These are phyloP conservation scores for Camellia sinensis DNA, from an alignment of 148 eudicot species.

Conservation along the genomic window DNA sequence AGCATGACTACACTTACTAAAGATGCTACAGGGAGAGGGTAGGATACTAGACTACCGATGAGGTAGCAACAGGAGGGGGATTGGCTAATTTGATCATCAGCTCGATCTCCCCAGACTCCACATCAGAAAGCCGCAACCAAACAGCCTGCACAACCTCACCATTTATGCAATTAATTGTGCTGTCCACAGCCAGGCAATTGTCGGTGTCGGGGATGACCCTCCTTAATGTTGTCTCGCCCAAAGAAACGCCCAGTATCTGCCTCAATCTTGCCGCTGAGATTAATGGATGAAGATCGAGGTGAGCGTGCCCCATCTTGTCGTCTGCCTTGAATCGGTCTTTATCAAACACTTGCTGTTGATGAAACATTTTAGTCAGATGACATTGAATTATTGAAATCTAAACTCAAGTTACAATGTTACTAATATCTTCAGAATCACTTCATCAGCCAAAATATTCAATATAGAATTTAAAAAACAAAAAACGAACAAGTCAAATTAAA, in stretches of 20 bases:
- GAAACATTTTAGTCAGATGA: slow-evolving; percentile 9
- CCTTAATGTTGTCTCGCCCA: slow-evolving; percentile 50
- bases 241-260: slow-evolving; percentile 49
- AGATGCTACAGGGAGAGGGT: neutral
- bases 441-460: neutral
- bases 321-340: slow-evolving; percentile 75
- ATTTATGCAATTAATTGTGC: slow-evolving; percentile 48
- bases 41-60: slow-evolving; percentile 7
- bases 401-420: neutral
- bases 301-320: slow-evolving; percentile 75
- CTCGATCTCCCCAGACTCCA: slow-evolving; percentile 67
- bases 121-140: slow-evolving; percentile 61
- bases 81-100: slow-evolving; percentile 46
- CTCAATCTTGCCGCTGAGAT: slow-evolving; percentile 56
- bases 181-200: slow-evolving; percentile 59
- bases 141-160: slow-evolving; percentile 64
- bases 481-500: neutral
- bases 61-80: slow-evolving; percentile 24
- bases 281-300: slow-evolving; percentile 59
- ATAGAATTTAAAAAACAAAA: neutral
- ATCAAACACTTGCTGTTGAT: slow-evolving; percentile 61
- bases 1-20: neutral
- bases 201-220: slow-evolving; percentile 57
- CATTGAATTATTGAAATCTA: neutral
- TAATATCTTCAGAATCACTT: neutral